A percentile compares a stretch with the other conserved stretches of the same genome.
phyloP scores from a whole-genome alignment of 139 green algal species.

The Choricystis sp. region DNA sequence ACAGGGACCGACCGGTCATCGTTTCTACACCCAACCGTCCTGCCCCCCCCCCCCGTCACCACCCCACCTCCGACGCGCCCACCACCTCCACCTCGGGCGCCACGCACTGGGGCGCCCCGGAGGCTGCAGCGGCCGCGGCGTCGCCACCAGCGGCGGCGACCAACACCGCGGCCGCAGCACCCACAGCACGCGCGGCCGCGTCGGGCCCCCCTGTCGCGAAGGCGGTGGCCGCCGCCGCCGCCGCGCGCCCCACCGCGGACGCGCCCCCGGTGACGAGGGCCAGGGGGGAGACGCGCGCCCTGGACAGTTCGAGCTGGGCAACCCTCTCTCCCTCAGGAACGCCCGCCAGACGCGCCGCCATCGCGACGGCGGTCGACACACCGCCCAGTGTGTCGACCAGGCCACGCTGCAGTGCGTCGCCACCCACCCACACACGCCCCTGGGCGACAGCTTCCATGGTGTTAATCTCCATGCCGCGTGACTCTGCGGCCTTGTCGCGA shows the following conservation, averaged over 20 bases:
- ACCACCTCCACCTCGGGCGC: not conserved
- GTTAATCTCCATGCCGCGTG: constrained; percentile 35
- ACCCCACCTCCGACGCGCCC: not conserved
- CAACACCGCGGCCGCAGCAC: too few species aligned
- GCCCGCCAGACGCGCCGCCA: constrained; percentile 61
- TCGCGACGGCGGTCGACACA: constrained; percentile 41
- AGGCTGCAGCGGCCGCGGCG: not conserved
- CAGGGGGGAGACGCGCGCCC: constrained; percentile 19
- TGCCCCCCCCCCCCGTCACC: too few species aligned
- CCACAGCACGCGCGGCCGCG: too few species aligned
- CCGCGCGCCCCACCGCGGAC: not conserved
- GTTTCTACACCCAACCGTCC: too few species aligned
- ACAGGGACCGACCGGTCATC: too few species aligned
- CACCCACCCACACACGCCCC: constrained; percentile 78
- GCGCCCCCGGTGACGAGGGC: constrained; percentile 15
- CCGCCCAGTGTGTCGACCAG: constrained; percentile 80
- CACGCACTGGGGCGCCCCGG: not conserved
- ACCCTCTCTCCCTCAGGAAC: constrained; percentile 27
- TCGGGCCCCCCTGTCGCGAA: too few species aligned
- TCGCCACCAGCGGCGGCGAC: not conserved
- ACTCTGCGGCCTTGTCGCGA: constrained; percentile 47
- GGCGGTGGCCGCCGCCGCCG: too few species aligned
- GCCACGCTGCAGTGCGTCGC: constrained; percentile 30
- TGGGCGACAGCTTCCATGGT: constrained; percentile 42
- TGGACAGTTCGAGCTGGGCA: constrained; percentile 35